Base-by-base conservation (phyloP, 139 green algal genomes). In the Micractinium sp. region DNA sequence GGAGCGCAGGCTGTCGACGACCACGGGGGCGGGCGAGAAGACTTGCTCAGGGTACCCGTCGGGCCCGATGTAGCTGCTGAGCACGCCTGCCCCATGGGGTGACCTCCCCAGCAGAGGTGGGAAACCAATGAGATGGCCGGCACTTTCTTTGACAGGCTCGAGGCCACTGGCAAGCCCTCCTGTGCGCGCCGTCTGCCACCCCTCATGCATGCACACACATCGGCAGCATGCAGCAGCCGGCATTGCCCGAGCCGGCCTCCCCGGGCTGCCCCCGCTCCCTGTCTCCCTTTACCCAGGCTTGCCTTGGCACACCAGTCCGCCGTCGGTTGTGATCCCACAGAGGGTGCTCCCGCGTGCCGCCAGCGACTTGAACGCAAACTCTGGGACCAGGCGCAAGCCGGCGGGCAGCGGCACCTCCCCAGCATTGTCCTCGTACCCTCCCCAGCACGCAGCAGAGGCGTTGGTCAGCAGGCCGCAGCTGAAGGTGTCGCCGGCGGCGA, bases 381-480 rank as follows among this genome's bases (percentile, higher is more conserved):
- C 29, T 5, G 29, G 23, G 31, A 85, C 39, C 47, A 31, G 29
- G 47, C 80, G 80, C 47, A 29, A 47, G 14, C 25, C 29, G 16
- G 80, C 14, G 14, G 80, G 80, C 80, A 47, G 80, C 53, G 71
- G 27, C 80, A 41, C 41, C 47, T 18, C 47, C 53, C 71, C 27
- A n/a, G 47, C 39, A 35, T 60, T 60, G 80, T 85, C 80, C 13
- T 53, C 27, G 53, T 53, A 85, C 16, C 80, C 80, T 29, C 80
- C 78, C 80, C 80, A 85, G 80, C 80, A 85, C 41, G 36, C 80
- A 1, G 80, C 53, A 13, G 53, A 39, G 53, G 25, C 47, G 31
- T 85, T 85, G 47, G 80, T 56, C 31, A 85, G 80, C 47, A 85
- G 29, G 29, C 80, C 80, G 29, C 80, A 85, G 80, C 39, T 47